These are phyloP conservation scores for Pleurotus citrinopileatus DNA, from an alignment of 768 basidiomycete genomes.

Conservation along the genomic window DNA sequence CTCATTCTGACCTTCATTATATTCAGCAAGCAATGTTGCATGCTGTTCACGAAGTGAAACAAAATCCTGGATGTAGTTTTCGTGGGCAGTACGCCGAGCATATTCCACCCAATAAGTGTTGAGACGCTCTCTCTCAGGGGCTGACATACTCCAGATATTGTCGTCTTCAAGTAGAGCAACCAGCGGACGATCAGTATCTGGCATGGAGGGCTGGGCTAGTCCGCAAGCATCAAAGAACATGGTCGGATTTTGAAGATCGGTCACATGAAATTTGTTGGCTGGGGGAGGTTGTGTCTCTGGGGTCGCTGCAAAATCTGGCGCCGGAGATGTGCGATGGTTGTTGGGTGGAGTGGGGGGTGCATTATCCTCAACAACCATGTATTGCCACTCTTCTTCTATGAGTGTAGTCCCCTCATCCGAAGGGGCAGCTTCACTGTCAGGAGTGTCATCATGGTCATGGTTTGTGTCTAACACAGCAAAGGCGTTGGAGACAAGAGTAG, in stretches of 20 bases:
- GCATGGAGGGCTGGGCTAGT: constrained; percentile 34
- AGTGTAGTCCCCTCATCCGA: not conserved
- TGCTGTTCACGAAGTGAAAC: constrained; percentile 30
- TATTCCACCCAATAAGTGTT: constrained; percentile 45
- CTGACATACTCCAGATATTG: constrained; percentile 55
- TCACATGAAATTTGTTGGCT: not conserved
- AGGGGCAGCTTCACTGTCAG: too few species aligned
- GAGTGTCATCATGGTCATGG: too few species aligned
- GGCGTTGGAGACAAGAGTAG: not conserved
- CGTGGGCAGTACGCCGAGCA: constrained; percentile 27
- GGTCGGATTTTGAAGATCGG: constrained; percentile 21
- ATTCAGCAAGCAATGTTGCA: constrained; percentile 29
- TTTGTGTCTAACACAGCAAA: not conserved
- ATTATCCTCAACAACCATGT: constrained; percentile 15
- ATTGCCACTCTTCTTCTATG: constrained; percentile 2
- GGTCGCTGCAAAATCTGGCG: not conserved
- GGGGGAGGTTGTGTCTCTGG: not conserved
- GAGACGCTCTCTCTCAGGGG: constrained; percentile 42
- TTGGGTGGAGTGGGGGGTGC: too few species aligned
- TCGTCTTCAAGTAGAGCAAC: constrained; percentile 30
- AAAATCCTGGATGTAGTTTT: constrained; percentile 37
- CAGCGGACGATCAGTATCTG: constrained; percentile 33
- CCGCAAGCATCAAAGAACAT: constrained; percentile 39
- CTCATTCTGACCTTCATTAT: constrained; percentile 51
- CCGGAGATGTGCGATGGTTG: not conserved